Evolutionary conservation across 495 filamentous ascomycete genomes (phyloP).

Genomic region (Penicillium mononematosum): DNA sequence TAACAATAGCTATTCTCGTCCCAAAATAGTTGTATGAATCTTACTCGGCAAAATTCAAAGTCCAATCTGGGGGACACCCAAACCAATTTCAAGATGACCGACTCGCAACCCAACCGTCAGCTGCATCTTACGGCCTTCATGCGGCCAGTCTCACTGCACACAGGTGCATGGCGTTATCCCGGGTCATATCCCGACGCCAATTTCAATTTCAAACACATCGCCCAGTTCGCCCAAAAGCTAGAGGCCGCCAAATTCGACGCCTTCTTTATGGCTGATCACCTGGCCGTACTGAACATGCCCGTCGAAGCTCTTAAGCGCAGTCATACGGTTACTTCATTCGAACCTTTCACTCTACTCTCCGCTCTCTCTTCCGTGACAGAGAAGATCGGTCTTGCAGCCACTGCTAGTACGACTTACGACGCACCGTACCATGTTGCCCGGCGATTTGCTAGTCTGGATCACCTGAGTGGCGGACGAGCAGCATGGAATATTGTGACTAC

Average conservation of each 20-base stretch:
- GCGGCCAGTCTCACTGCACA: constrained; percentile 56
- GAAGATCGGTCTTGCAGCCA: constrained; percentile 52
- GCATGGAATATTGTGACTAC: constrained; percentile 46
- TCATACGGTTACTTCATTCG: constrained; percentile 55
- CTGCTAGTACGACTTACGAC: constrained; percentile 63
- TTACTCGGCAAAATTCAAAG: neutral
- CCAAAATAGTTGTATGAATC: neutral
- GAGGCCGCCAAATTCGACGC: constrained; percentile 61
- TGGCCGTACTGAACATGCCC: constrained; percentile 59
- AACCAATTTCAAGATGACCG: constrained; percentile 16
- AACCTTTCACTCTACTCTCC: constrained; percentile 50
- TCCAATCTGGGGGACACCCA: neutral
- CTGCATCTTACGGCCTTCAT: constrained; percentile 60
- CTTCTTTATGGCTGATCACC: constrained; percentile 62
- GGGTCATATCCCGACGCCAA: constrained; percentile 56
- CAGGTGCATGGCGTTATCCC: constrained; percentile 59
- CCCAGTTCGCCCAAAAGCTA: constrained; percentile 53
- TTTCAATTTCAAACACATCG: constrained; percentile 57
- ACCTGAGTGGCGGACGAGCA: constrained; percentile 56
- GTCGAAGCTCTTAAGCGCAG: constrained; percentile 56
- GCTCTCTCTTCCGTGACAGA: constrained; percentile 46
- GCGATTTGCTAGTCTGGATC: constrained; percentile 60
- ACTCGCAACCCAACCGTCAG: constrained; percentile 20
- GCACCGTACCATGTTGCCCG: constrained; percentile 63
- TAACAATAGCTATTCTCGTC: neutral